Base-by-base conservation (phyloP, 306 rosid genomes). In the Gynostemma pentaphyllum region DNA sequence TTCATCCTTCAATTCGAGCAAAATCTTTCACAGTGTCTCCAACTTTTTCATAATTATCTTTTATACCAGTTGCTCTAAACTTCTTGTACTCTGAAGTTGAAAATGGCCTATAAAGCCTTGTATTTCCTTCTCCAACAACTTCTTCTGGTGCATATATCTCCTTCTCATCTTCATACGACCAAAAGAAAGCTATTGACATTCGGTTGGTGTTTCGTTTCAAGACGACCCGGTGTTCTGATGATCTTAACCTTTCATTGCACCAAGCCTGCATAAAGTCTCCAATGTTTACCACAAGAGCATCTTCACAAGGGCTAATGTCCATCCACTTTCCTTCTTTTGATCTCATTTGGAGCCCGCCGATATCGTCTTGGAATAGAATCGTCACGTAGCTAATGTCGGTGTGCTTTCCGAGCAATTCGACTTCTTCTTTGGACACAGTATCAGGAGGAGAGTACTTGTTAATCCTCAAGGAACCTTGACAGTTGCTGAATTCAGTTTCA, bases 371-470 rank as follows among this genome's bases (percentile, higher is more conserved):
- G 41, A 77, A 79, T 10, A 85, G 54, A 19, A 88, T 78, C 1
- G 96, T 88, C 5, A 83, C 64, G n/a, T 85, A 88, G 26, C 96
- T 85, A 81, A 88, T 81, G 21, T 85, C 94, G 19, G 94, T 88
- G 50, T 85, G 94, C 87, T 67, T 81, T 6, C 86, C 89, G 13
- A 88, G 94, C 13, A 83, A 94, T 47, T 81, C 94, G 36, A 81
- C 76, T 72, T 83, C 70, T 16, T 62, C 45, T 4, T 73, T 50
- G 8, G 68, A 64, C 24, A 53, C 51, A 21, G 5, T 56, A 63
- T 75, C 68, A 48, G 69, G 90, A 5, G 81, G 70, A 5, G 86
- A 61, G 48, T 83, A 88, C 53, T 81, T 78, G 71, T 82, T 81
- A 69, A 88, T 77, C 34, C 96, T 85, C 50, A 88, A 26, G 76